phyloP scores from a whole-genome alignment of 371 early-diverging fungal genomes.

The Mortierella sp. region DNA sequence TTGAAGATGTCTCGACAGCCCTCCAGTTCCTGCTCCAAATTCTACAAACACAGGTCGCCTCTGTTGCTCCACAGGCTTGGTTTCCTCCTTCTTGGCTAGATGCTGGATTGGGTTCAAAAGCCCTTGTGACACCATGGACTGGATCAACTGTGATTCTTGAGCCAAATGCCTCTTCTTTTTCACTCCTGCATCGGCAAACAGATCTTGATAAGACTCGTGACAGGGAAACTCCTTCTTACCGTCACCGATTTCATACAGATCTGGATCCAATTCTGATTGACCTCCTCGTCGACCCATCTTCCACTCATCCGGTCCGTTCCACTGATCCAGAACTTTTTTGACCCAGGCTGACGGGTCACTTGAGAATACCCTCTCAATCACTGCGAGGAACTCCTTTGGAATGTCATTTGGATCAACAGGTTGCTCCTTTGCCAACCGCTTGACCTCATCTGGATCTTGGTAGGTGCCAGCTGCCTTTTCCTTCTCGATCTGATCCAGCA shows the following conservation, averaged over 20 bases:
- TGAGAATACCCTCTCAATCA: constrained; percentile 37
- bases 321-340: constrained; percentile 30
- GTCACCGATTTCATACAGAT: background rate
- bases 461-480: constrained; percentile 30
- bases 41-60: constrained; percentile 44
- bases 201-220: constrained; percentile 32
- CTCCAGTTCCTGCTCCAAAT: constrained; percentile 55
- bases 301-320: constrained; percentile 46
- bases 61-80: background rate
- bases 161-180: constrained; percentile 52
- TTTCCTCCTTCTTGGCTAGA: background rate
- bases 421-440: constrained; percentile 30
- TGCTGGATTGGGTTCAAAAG: constrained; percentile 20
- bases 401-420: constrained; percentile 50
- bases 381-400: constrained; percentile 28
- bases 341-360: constrained; percentile 21
- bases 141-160: constrained; percentile 49
- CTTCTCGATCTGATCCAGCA: constrained; percentile 25
- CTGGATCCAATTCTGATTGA: background rate
- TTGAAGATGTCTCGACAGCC: constrained; percentile 47
- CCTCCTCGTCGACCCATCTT: constrained; percentile 20
- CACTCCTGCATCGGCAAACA: constrained; percentile 45
- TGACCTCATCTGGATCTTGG: constrained; percentile 38
- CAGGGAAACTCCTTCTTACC: constrained; percentile 27
- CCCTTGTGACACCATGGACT: constrained; percentile 28